Percentiles rank a stretch among this genome's conserved stretches.
Conservation (phyloP, 2,329 filamentous ascomycete species). For the Drechmeria coniospora region DNA sequence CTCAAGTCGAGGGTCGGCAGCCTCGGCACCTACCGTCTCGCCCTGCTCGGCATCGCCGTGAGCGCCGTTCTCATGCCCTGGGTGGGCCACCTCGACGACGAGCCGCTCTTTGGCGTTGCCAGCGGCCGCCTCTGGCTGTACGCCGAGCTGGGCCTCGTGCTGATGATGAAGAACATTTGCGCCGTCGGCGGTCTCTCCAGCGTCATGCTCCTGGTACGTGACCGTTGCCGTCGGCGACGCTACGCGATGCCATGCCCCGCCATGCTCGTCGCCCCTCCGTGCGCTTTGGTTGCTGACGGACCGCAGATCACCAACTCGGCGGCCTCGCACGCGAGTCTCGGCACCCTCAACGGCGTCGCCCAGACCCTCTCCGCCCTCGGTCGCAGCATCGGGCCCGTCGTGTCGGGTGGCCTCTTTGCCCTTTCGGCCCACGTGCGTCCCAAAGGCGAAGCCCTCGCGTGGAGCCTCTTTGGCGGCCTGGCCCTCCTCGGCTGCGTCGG, state of each 20-base stretch:
- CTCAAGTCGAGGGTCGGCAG: conserved; percentile 72
- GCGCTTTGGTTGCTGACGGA: conserved; percentile 2
- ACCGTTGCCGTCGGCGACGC: no score
- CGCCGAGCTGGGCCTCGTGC: conserved; percentile 59
- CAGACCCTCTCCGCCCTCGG: conserved; percentile 88
- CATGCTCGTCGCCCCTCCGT: background rate
- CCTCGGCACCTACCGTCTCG: conserved; percentile 64
- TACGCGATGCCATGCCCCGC: background rate
- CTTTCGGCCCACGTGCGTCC: conserved; percentile 56
- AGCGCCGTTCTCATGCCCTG: conserved; percentile 82
- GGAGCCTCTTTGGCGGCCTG: conserved; percentile 75
- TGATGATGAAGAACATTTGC: conserved; percentile 81
- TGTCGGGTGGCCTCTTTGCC: conserved; percentile 77
- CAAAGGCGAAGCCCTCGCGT: conserved; percentile 74
- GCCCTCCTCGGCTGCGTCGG: conserved; percentile 66
- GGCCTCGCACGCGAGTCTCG: conserved; percentile 69
- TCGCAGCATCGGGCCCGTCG: conserved; percentile 72
- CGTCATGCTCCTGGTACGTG: conserved; percentile 65
- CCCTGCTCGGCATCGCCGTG: conserved; percentile 64
- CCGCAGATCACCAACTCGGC: conserved; percentile 84
- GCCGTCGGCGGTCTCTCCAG: conserved; percentile 81
- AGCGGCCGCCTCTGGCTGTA: conserved; percentile 58
- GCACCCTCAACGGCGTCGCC: conserved; percentile 82
- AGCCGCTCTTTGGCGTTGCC: conserved; percentile 39
- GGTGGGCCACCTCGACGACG: conserved; percentile 59